These are phyloP conservation scores for Candolleomyces efflorescens DNA, from an alignment of 768 basidiomycete species.

Conservation along the genomic window DNA sequence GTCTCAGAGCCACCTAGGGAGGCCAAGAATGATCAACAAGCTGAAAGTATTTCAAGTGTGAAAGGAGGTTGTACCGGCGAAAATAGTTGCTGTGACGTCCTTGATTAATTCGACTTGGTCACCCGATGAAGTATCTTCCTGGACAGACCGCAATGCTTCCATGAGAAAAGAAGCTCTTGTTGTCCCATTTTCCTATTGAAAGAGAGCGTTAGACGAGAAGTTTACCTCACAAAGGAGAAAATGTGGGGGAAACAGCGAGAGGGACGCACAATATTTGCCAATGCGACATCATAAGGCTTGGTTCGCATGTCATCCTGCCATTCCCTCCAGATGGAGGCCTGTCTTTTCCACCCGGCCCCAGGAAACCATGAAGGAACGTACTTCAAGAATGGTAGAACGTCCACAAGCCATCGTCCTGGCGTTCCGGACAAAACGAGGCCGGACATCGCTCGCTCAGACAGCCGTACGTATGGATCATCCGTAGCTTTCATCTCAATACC, in stretches of 20 bases:
- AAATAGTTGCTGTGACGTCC: slow-evolving; percentile 3
- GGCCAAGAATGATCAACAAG: too few species aligned
- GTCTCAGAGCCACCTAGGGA: not conserved
- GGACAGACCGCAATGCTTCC: not conserved
- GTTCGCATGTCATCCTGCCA: slow-evolving; percentile 12
- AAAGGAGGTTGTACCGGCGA: not conserved
- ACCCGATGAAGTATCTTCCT: not conserved
- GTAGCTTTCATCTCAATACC: slow-evolving; percentile 32
- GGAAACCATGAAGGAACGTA: slow-evolving; percentile 23
- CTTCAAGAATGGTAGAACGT: slow-evolving; percentile 23
- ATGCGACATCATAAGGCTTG: slow-evolving; percentile 15
- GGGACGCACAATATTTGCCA: slow-evolving; percentile 12
- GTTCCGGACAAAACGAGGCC: slow-evolving; percentile 21
- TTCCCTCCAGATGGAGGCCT: slow-evolving; percentile 9
- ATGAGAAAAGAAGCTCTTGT: not conserved
- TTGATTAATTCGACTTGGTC: not conserved
- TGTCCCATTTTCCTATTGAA: not conserved
- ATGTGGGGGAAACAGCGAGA: too few species aligned
- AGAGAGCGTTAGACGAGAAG: not conserved
- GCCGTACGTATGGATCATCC: slow-evolving; percentile 21
- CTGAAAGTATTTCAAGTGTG: too few species aligned
- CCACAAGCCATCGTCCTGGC: slow-evolving; percentile 28
- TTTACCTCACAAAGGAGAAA: not conserved
- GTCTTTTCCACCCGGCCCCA: slow-evolving; percentile 12
- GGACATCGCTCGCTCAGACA: slow-evolving; percentile 23